These are phyloP conservation scores for Nicotiana obtusifolia DNA, from an alignment of 257 asterid genomes.

Conservation along the genomic window DNA sequence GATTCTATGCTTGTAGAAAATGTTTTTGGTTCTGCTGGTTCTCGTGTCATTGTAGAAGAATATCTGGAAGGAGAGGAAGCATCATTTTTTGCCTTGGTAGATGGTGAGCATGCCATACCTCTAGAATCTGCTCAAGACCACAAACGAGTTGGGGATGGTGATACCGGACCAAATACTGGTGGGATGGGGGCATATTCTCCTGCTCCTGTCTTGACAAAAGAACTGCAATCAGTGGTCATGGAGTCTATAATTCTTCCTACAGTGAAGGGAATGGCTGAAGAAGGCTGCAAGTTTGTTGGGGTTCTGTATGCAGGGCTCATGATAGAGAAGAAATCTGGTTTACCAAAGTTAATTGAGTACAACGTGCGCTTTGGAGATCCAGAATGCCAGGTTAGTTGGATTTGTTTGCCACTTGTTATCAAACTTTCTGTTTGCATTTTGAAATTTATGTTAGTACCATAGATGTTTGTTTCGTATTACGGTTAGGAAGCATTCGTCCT, in stretches of 20 bases:
- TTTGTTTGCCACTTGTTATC: not conserved
- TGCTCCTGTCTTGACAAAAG: slow-evolving; percentile 79
- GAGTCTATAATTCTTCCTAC: slow-evolving; percentile 79
- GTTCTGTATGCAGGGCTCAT: slow-evolving; percentile 87
- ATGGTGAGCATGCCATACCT: slow-evolving; percentile 87
- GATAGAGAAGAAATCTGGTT: slow-evolving; percentile 86
- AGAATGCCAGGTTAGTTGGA: slow-evolving; percentile 83
- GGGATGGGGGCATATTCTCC: slow-evolving; percentile 99
- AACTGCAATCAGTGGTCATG: slow-evolving; percentile 74
- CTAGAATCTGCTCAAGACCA: slow-evolving; percentile 97
- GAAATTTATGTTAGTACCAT: not conserved
- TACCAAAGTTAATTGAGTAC: slow-evolving; percentile 92
- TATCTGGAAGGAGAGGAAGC: slow-evolving; percentile 94
- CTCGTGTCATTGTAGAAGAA: slow-evolving; percentile 72
- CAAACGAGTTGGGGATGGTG: slow-evolving; percentile 96
- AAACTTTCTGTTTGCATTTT: not conserved
- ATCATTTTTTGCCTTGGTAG: slow-evolving; percentile 85
- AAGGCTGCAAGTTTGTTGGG: slow-evolving; percentile 93
- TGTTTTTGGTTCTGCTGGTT: slow-evolving; percentile 77
- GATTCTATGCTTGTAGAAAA: slow-evolving; percentile 85
- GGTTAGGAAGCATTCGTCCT: not conserved
- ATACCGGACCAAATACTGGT: slow-evolving; percentile 91
- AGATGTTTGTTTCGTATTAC: not conserved
- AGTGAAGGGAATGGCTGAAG: slow-evolving; percentile 88
- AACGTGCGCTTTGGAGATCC: slow-evolving; percentile 97